Percentiles rank a stretch among this genome's conserved stretches.
Evolutionary conservation across 768 basidiomycete genomes (phyloP).

Genomic region (Hirschioporus abietinus): DNA sequence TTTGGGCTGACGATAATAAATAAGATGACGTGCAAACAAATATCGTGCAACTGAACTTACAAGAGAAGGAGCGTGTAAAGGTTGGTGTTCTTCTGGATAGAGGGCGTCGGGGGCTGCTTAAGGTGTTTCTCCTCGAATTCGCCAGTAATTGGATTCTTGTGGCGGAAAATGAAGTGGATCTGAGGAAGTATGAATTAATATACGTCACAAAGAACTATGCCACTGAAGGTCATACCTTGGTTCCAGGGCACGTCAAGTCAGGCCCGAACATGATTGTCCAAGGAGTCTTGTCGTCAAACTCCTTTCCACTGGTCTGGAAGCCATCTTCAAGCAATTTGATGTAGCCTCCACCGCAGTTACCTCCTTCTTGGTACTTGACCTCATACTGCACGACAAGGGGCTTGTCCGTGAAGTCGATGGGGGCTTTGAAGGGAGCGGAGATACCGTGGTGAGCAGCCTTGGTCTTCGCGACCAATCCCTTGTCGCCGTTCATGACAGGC

Average conservation of each 20-base stretch:
- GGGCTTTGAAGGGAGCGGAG: slow-evolving; percentile 78
- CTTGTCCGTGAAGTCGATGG: slow-evolving; percentile 76
- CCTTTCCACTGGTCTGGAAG: slow-evolving; percentile 90
- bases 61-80: slow-evolving; percentile 92
- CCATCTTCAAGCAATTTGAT: slow-evolving; percentile 93
- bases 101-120: slow-evolving; percentile 69
- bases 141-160: slow-evolving; percentile 89
- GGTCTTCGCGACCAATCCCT: slow-evolving; percentile 90
- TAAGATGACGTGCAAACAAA: slow-evolving; percentile 4
- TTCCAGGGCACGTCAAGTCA: slow-evolving; percentile 89
- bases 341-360: slow-evolving; percentile 99
- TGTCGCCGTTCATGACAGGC: slow-evolving; percentile 77
- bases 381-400: slow-evolving; percentile 97
- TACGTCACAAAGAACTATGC: slow-evolving; percentile 8
- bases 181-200: slow-evolving; percentile 24
- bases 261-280: slow-evolving; percentile 98
- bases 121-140: slow-evolving; percentile 98
- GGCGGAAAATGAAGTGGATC: slow-evolving; percentile 99
- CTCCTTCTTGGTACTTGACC: slow-evolving; percentile 98
- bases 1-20: slow-evolving; percentile 55
- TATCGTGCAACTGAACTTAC: slow-evolving; percentile 40
- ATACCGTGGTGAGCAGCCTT: slow-evolving; percentile 99
- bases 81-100: slow-evolving; percentile 86
- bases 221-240: slow-evolving; percentile 53
- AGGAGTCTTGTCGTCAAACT: slow-evolving; percentile 90